Evolutionary conservation across 1,284 basidiomycete species (phyloP).

Genomic region (Ceratobasidium sp.): DNA sequence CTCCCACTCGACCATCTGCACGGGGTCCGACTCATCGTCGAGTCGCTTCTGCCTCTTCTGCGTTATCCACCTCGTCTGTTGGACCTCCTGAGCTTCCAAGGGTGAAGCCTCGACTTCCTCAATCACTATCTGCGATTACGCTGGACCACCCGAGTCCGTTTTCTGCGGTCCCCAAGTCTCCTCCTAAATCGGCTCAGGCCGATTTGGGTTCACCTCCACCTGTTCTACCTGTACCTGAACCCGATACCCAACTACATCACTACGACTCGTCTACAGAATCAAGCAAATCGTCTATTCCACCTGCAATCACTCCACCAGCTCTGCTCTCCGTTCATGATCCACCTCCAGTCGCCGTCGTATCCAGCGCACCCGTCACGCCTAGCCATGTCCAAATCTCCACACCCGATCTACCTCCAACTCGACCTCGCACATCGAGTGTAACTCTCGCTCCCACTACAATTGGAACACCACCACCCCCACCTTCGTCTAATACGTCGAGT

Average conservation of each 20-base stretch:
- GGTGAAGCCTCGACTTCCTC: slow-evolving; percentile 1
- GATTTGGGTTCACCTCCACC: neutral
- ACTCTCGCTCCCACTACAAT: slow-evolving; percentile 7
- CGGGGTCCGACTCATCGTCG: slow-evolving; percentile 20
- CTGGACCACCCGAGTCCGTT: slow-evolving; percentile 3
- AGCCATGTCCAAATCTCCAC: neutral
- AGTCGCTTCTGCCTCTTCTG: slow-evolving; percentile 30
- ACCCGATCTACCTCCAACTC: neutral
- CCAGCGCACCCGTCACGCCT: slow-evolving; percentile 38
- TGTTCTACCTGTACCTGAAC: neutral
- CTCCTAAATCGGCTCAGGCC: slow-evolving; percentile 35
- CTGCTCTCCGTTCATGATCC: neutral
- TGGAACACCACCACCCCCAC: neutral
- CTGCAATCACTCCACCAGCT: neutral
- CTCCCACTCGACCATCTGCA: slow-evolving; percentile 10
- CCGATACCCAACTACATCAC: slow-evolving; percentile 1
- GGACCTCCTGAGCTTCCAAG: slow-evolving; percentile 16
- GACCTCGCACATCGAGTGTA: slow-evolving; percentile 1
- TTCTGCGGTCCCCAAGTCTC: slow-evolving; percentile 17
- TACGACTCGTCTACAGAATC: slow-evolving; percentile 27
- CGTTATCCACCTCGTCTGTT: neutral
- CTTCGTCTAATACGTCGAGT: neutral
- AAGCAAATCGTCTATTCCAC: slow-evolving; percentile 1
- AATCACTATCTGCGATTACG: slow-evolving; percentile 29
- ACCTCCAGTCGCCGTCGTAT: neutral